These are phyloP conservation scores for Paramecium pentaurelia DNA, from an alignment of 73 alveolate species.

Conservation along the genomic window DNA sequence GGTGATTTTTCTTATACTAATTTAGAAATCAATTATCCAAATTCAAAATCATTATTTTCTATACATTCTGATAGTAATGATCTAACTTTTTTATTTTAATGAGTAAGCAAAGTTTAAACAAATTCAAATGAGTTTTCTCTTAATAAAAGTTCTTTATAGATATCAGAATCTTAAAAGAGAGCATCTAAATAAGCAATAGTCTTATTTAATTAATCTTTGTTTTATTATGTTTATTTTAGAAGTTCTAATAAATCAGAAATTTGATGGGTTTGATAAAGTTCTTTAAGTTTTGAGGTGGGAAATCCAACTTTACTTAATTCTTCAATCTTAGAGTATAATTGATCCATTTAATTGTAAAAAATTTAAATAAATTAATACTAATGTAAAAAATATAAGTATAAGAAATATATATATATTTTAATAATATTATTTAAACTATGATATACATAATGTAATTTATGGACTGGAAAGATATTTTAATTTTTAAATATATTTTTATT, in stretches of 20 bases:
- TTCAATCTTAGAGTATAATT: neutral
- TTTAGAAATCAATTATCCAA: neutral
- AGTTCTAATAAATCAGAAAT: neutral
- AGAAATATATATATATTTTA: neutral
- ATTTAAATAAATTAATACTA: neutral
- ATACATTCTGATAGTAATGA: neutral
- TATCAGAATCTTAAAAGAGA: neutral
- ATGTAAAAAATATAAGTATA: neutral
- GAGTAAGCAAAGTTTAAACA: neutral
- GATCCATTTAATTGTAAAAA: neutral
- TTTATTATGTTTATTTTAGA: neutral
- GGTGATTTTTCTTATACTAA: neutral
- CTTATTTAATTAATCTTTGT: neutral
- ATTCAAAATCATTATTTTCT: neutral
- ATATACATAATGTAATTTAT: neutral
- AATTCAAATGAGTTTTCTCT: neutral
- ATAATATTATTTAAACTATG: neutral
- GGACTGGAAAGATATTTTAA: neutral
- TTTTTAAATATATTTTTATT: neutral
- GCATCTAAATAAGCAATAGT: neutral
- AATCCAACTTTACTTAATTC: neutral
- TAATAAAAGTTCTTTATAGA: neutral
- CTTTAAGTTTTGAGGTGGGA: neutral
- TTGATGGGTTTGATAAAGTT: neutral
- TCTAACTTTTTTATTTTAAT: conserved; percentile 6